A percentile compares a stretch with the other conserved stretches of the same genome.
phyloP scores from a whole-genome alignment of 352 stramenopile species.

The Phytophthora vignae region DNA sequence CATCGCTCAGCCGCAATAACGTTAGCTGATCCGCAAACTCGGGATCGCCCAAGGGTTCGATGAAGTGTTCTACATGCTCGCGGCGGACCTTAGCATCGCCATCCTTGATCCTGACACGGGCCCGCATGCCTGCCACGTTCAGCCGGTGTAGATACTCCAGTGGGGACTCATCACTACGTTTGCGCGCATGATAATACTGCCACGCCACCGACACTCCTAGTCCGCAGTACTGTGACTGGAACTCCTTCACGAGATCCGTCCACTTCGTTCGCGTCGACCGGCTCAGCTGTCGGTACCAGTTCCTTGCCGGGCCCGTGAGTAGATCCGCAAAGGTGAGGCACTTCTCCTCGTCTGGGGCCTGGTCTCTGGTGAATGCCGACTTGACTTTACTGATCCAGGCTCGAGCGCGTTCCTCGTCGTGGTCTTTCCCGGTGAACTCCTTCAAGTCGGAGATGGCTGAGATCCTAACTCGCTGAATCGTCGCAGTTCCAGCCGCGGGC shows the following conservation, averaged over 20 bases:
- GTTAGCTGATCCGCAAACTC: no score
- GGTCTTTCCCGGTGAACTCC: no score
- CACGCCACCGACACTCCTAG: not conserved
- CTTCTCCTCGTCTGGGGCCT: not conserved
- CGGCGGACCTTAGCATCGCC: not conserved
- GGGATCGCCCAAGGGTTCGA: no score
- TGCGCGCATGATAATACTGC: constrained; percentile 16
- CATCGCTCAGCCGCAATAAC: not conserved
- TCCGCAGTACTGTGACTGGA: constrained; percentile 11
- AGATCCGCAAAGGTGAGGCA: constrained; percentile 11
- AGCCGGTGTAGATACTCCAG: constrained; percentile 12
- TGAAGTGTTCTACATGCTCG: no score
- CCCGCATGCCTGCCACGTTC: constrained; percentile 4
- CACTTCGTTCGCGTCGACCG: not conserved
- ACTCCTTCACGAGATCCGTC: not conserved
- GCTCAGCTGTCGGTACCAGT: constrained; percentile 9
- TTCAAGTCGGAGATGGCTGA: no score
- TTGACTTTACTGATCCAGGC: no score
- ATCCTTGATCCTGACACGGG: constrained; percentile 6
- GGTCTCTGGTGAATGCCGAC: constrained; percentile 5
- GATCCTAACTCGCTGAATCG: no score
- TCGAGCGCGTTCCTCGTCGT: no score
- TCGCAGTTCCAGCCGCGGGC: no score
- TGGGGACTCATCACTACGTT: constrained; percentile 4
- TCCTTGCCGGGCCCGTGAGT: not conserved